phyloP scores from a whole-genome alignment of 352 stramenopile species.

The Pilasporangium apinafurcum region DNA sequence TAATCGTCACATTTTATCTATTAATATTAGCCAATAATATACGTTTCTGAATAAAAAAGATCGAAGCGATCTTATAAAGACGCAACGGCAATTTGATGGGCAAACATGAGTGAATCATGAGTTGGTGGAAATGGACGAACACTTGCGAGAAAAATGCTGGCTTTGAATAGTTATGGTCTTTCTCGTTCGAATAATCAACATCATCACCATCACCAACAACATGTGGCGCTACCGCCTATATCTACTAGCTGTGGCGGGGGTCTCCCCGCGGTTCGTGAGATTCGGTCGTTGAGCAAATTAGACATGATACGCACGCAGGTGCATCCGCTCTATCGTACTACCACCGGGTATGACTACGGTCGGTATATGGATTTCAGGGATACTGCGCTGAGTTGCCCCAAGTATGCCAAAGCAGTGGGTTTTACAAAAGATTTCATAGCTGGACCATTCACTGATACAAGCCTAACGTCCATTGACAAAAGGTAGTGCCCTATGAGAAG shows the following conservation, averaged over 20 bases:
- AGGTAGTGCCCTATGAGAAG: conserved; percentile 7
- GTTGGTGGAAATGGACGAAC: too few species aligned
- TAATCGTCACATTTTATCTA: too few species aligned
- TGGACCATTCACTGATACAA: conserved; percentile 39
- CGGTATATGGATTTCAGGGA: conserved; percentile 52
- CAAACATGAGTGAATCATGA: too few species aligned
- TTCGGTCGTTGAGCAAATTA: conserved; percentile 44
- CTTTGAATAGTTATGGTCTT: conserved; percentile 15
- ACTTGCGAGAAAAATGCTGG: conserved; percentile 10
- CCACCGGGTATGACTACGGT: conserved; percentile 49
- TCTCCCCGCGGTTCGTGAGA: conserved; percentile 16
- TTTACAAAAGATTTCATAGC: conserved; percentile 62
- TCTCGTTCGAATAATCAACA: conserved; percentile 5
- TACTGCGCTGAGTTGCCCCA: conserved; percentile 38
- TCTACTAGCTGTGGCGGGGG: conserved; percentile 9
- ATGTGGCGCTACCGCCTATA: conserved; percentile 29
- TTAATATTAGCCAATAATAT: too few species aligned
- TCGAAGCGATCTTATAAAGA: too few species aligned
- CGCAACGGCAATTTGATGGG: too few species aligned
- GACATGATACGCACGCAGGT: conserved; percentile 25
- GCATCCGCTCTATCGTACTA: conserved; percentile 58
- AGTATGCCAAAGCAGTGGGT: conserved; percentile 25
- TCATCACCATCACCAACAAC: conserved; percentile 2
- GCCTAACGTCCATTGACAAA: conserved; percentile 52
- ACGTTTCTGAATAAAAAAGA: too few species aligned